phyloP scores from a whole-genome alignment of 1,139 yeast genomes.

The Lodderomyces beijingensis region DNA sequence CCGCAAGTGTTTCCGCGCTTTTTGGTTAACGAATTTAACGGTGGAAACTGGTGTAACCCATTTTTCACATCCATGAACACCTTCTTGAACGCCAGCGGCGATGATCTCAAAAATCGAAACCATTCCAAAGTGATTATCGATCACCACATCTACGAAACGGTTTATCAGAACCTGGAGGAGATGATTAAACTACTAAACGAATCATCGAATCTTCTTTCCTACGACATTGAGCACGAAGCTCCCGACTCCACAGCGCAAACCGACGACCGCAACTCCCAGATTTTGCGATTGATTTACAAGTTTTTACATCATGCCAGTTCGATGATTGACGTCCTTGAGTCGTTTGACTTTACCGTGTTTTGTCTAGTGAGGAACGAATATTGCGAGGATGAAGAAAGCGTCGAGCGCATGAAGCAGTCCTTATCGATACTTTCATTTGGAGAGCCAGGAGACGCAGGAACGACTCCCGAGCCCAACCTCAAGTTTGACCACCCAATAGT shows the following conservation, averaged over 20 bases:
- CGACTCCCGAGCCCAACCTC: slow-evolving; percentile 20
- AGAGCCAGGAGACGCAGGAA: slow-evolving; percentile 4
- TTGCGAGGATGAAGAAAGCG: slow-evolving; percentile 10
- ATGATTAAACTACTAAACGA: slow-evolving; percentile 37
- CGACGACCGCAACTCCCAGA: slow-evolving; percentile 50
- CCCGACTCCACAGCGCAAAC: slow-evolving; percentile 34
- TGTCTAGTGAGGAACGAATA: slow-evolving; percentile 30
- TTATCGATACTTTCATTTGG: slow-evolving; percentile 9
- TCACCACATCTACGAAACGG: slow-evolving; percentile 39
- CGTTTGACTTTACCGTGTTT: slow-evolving; percentile 60
- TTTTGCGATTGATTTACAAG: slow-evolving; percentile 51
- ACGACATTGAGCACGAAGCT: slow-evolving; percentile 30
- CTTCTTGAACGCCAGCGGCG: slow-evolving; percentile 42
- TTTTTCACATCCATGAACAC: slow-evolving; percentile 45
- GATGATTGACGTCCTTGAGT: slow-evolving; percentile 51
- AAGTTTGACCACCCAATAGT: slow-evolving; percentile 59
- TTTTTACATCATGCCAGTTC: slow-evolving; percentile 46
- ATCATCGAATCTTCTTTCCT: slow-evolving; percentile 30
- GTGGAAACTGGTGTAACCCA: slow-evolving; percentile 73
- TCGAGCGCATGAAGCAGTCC: not conserved
- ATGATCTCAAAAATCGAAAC: slow-evolving; percentile 38
- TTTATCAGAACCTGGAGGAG: slow-evolving; percentile 34
- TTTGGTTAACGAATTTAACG: slow-evolving; percentile 58
- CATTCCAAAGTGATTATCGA: slow-evolving; percentile 50
- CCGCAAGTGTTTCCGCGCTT: slow-evolving; percentile 72